Conservation (phyloP, 805 yeast species). For the Torulaspora gathmanii region DNA sequence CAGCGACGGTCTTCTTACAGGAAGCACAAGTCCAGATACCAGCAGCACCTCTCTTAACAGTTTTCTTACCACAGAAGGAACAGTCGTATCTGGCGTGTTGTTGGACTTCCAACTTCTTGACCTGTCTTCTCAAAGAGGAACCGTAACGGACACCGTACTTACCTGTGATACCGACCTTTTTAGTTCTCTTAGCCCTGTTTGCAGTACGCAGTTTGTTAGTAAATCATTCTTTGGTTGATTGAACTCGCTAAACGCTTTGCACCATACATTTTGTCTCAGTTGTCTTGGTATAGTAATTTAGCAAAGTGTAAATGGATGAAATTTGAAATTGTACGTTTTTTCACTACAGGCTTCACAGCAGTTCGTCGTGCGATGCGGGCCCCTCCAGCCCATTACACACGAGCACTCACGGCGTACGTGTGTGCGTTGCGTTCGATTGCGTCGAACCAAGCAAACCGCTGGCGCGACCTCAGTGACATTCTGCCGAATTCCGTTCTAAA, state of each 20-base stretch:
- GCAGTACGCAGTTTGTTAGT: slow-evolving; percentile 9
- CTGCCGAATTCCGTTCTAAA: too few species aligned
- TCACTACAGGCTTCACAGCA: not conserved
- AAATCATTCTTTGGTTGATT: not conserved
- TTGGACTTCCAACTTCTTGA: slow-evolving; percentile 98
- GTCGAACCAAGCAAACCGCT: not conserved
- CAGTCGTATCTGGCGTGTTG: slow-evolving; percentile 99
- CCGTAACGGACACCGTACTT: slow-evolving; percentile 99
- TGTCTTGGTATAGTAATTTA: slow-evolving; percentile 6
- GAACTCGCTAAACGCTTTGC: not conserved
- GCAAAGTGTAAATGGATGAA: not conserved
- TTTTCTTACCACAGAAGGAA: slow-evolving; percentile 99
- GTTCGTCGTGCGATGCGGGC: too few species aligned
- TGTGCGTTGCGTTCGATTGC: not conserved
- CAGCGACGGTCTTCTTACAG: slow-evolving; percentile 96
- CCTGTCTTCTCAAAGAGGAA: slow-evolving; percentile 99
- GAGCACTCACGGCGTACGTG: not conserved
- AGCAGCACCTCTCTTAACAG: slow-evolving; percentile 95
- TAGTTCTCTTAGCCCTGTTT: slow-evolving; percentile 97
- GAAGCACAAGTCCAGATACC: slow-evolving; percentile 99
- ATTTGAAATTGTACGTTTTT: slow-evolving; percentile 2
- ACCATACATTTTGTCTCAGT: slow-evolving; percentile 13
- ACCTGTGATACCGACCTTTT: slow-evolving; percentile 99
- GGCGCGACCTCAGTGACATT: too few species aligned
- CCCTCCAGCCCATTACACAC: too few species aligned